phyloP scores from a whole-genome alignment of 169 alveolate genomes.

The Prorocentrum cordatum region DNA sequence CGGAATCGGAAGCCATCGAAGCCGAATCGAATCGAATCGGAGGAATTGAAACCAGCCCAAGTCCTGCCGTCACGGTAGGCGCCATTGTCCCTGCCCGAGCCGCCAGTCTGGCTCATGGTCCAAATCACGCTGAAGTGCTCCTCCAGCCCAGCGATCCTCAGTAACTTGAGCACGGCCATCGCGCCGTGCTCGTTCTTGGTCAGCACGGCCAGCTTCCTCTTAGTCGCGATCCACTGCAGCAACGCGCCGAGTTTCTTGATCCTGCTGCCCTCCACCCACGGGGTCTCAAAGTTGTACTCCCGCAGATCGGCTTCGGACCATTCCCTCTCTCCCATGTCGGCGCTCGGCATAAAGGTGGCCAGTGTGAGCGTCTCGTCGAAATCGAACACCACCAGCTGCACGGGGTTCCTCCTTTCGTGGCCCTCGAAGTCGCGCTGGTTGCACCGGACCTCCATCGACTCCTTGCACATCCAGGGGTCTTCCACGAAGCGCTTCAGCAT shows the following conservation, averaged over 20 bases:
- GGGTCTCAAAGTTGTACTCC: conserved; percentile 56
- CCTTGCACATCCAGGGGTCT: conserved; percentile 68
- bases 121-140: conserved; percentile 30
- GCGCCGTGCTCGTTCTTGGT: conserved; percentile 28
- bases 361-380: conserved; percentile 60
- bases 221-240: no score
- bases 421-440: conserved; percentile 35
- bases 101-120: conserved; percentile 30
- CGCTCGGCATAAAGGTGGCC: conserved; percentile 65
- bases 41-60: no score
- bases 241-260: conserved; percentile 15
- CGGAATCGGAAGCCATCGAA: no score
- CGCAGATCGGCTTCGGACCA: no score
- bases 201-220: conserved; percentile 24
- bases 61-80: no score
- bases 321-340: no score
- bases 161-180: conserved; percentile 44
- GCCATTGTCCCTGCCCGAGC: no score
- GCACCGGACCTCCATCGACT: conserved; percentile 47
- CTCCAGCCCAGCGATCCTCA: conserved; percentile 19
- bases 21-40: no score
- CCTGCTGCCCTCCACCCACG: conserved; percentile 44
- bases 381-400: conserved; percentile 54
- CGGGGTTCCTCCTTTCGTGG: conserved; percentile 12
- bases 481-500: conserved; percentile 55